A percentile compares a stretch with the other conserved stretches of the same genome.
These are phyloP conservation scores for Schoenoplectus triqueter DNA, from an alignment of 202 grass and related monocot genomes.

Conservation along the genomic window DNA sequence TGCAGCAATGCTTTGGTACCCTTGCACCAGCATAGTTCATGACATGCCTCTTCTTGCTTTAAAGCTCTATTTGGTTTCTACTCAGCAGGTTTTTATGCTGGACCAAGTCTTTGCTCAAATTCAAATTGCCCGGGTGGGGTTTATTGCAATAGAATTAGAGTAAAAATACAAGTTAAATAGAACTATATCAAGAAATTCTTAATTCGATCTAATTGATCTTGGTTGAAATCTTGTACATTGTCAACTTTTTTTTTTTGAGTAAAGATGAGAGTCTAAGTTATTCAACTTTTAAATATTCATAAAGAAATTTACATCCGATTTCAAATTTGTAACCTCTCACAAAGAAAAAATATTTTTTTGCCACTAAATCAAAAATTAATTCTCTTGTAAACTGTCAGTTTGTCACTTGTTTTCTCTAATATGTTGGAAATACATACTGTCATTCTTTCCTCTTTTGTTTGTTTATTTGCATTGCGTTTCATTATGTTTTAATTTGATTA, in stretches of 20 bases:
- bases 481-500: neutral
- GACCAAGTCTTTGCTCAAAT: neutral
- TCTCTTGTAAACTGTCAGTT: too few species aligned
- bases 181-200: neutral
- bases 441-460: neutral
- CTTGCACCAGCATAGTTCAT: slow-evolving; percentile 9
- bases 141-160: neutral
- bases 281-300: too few species aligned
- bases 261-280: too few species aligned
- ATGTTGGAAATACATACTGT: neutral
- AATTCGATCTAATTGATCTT: neutral
- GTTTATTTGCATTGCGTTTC: neutral
- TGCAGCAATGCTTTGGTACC: slow-evolving; percentile 16
- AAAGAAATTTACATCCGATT: too few species aligned
- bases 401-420: too few species aligned
- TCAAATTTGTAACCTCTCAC: too few species aligned
- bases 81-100: too few species aligned
- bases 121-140: slow-evolving; percentile 2
- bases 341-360: too few species aligned
- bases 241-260: too few species aligned
- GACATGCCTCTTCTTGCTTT: slow-evolving; percentile 19
- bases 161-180: neutral
- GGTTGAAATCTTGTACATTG: neutral
- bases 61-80: neutral
- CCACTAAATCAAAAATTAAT: too few species aligned